phyloP scores from a whole-genome alignment of 1,139 yeast genomes.

The Pichia sp. region DNA sequence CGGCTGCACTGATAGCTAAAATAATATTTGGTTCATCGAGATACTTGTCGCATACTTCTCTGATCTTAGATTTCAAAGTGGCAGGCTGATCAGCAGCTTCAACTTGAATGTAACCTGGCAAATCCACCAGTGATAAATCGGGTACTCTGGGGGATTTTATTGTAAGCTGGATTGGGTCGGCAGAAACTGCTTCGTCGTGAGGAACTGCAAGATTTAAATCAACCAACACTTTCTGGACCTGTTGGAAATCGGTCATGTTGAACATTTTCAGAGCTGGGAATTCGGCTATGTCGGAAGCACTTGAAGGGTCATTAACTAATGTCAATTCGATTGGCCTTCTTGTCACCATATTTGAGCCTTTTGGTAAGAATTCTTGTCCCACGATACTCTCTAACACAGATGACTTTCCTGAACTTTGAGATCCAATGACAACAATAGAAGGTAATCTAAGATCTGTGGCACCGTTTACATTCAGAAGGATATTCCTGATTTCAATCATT shows the following conservation, averaged over 20 bases:
- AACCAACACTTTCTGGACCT: conserved; percentile 77
- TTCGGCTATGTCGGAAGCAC: conserved; percentile 86
- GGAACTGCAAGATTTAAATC: conserved; percentile 95
- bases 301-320: conserved; percentile 75
- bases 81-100: conserved; percentile 96
- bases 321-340: conserved; percentile 78
- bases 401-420: conserved; percentile 95
- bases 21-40: conserved; percentile 90
- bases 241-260: conserved; percentile 79
- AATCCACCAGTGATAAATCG: conserved; percentile 86
- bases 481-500: conserved; percentile 91
- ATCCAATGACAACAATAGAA: conserved; percentile 93
- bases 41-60: conserved; percentile 76
- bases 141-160: conserved; percentile 91
- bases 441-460: conserved; percentile 79
- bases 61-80: conserved; percentile 73
- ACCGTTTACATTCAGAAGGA: conserved; percentile 68
- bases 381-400: conserved; percentile 92
- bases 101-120: conserved; percentile 96
- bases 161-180: conserved; percentile 39
- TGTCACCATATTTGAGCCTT: conserved; percentile 95
- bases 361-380: conserved; percentile 90
- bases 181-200: conserved; percentile 34
- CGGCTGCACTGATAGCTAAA: conserved; percentile 94
- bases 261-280: conserved; percentile 85